Evolutionary conservation across 495 filamentous ascomycete species (phyloP).

Genomic region (Parmelia sp.): DNA sequence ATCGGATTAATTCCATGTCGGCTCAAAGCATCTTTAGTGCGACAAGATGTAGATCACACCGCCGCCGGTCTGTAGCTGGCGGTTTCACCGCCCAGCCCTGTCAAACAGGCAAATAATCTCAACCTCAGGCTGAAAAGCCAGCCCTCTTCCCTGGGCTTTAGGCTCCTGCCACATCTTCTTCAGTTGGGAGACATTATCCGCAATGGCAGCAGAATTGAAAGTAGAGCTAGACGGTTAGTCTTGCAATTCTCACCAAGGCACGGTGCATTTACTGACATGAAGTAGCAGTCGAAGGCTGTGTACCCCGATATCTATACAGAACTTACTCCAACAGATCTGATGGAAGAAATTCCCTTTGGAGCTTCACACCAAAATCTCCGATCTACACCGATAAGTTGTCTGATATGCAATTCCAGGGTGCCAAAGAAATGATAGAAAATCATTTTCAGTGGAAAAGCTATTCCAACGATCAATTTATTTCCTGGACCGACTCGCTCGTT

Average conservation of each 20-base stretch:
- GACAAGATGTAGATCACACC: neutral
- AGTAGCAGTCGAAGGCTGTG: neutral
- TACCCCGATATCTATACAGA: neutral
- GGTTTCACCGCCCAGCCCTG: neutral
- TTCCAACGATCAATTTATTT: neutral
- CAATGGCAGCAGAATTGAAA: neutral
- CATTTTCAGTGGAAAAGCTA: neutral
- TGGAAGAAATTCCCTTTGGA: neutral
- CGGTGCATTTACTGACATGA: neutral
- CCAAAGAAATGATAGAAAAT: neutral
- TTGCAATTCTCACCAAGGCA: neutral
- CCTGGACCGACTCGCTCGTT: constrained; percentile 6
- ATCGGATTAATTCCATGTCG: neutral
- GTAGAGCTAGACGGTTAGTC: neutral
- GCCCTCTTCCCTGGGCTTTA: neutral
- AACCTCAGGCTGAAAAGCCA: neutral
- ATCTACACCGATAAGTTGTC: neutral
- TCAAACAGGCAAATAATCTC: neutral
- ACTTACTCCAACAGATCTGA: neutral
- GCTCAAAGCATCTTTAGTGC: neutral
- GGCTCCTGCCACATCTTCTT: neutral
- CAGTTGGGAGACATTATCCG: neutral
- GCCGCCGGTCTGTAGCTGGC: neutral
- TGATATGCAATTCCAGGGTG: neutral
- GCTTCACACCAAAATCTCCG: neutral